Conservation (phyloP, 352 stramenopile species). For the Pythium folliculosum region DNA sequence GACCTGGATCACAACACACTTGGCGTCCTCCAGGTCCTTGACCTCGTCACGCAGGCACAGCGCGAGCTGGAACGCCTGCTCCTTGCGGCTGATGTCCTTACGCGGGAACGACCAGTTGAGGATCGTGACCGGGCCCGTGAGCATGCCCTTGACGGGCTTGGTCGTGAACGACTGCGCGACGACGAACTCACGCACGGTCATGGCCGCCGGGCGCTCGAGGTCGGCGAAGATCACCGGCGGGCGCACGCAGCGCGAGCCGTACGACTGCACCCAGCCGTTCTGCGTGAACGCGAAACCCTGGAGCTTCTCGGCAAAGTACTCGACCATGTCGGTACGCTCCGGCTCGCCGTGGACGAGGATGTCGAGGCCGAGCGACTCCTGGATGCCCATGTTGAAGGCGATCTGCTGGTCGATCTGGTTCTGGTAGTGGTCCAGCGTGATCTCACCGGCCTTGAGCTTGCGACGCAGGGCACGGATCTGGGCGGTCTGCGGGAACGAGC, state of each 20-base stretch:
- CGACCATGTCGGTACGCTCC: constrained; percentile 94
- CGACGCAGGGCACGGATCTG: constrained; percentile 74
- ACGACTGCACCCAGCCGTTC: constrained; percentile 94
- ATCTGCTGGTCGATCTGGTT: constrained; percentile 92
- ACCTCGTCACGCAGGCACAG: constrained; percentile 91
- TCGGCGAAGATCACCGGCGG: constrained; percentile 92
- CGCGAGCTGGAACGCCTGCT: constrained; percentile 90
- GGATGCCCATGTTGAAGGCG: constrained; percentile 88
- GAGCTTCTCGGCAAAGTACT: constrained; percentile 95
- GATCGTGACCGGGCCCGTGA: constrained; percentile 93
- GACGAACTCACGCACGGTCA: constrained; percentile 91
- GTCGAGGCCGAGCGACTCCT: constrained; percentile 91
- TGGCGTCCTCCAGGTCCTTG: constrained; percentile 86
- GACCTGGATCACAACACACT: constrained; percentile 91
- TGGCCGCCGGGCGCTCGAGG: constrained; percentile 78
- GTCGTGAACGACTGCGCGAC: constrained; percentile 89
- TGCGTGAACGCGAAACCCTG: constrained; percentile 91
- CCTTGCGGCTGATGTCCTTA: constrained; percentile 88
- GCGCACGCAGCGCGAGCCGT: constrained; percentile 91
- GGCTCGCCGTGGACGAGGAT: constrained; percentile 94
- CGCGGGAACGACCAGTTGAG: constrained; percentile 96
- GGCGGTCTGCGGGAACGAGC: constrained; percentile 93
- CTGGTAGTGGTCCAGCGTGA: constrained; percentile 65
- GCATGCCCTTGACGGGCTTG: constrained; percentile 94
- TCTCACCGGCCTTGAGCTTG: constrained; percentile 55